Percentiles rank a stretch among this genome's conserved stretches.
Conservation (phyloP, 768 basidiomycete species). For the Obba rivulosa region DNA sequence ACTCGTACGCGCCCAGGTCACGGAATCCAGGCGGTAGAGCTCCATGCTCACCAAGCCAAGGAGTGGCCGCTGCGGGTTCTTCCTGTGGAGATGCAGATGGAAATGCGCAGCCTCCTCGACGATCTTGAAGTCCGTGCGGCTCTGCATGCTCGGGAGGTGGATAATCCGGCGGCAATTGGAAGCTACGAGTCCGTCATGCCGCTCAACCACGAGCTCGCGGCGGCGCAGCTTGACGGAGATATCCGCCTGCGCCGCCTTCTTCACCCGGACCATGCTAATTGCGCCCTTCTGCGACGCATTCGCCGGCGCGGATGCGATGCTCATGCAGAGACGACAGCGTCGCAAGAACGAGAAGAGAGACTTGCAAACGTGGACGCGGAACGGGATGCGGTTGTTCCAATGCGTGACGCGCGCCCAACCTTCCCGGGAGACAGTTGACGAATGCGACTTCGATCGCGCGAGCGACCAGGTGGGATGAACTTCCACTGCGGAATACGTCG, state of each 20-base stretch:
- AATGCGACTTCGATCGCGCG: conserved; percentile 35
- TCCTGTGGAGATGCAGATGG: conserved; percentile 50
- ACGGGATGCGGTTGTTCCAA: conserved; percentile 53
- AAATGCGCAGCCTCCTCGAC: conserved; percentile 56
- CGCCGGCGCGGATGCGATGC: conserved; percentile 29
- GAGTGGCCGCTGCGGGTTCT: conserved; percentile 43
- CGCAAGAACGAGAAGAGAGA: conserved; percentile 41
- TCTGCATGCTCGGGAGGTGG: conserved; percentile 31
- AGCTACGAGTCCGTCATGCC: conserved; percentile 38
- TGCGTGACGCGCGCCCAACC: conserved; percentile 52
- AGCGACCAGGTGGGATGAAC: conserved; percentile 57
- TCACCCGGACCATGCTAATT: conserved; percentile 42
- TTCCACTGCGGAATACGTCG: conserved; percentile 44
- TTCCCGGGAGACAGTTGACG: conserved; percentile 25
- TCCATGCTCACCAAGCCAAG: conserved; percentile 46
- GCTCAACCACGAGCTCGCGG: conserved; percentile 37
- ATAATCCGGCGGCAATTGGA: conserved; percentile 31
- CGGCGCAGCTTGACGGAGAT: conserved; percentile 42
- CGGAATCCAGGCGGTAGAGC: conserved; percentile 43
- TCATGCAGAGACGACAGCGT: conserved; percentile 38
- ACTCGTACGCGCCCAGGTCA: conserved; percentile 37
- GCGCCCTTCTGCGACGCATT: conserved; percentile 33
- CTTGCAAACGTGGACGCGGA: conserved; percentile 47
- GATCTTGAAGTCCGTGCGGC: conserved; percentile 29
- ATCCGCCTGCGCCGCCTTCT: conserved; percentile 39